phyloP scores from a whole-genome alignment of 768 basidiomycete species.

The Tulasnella sp. region DNA sequence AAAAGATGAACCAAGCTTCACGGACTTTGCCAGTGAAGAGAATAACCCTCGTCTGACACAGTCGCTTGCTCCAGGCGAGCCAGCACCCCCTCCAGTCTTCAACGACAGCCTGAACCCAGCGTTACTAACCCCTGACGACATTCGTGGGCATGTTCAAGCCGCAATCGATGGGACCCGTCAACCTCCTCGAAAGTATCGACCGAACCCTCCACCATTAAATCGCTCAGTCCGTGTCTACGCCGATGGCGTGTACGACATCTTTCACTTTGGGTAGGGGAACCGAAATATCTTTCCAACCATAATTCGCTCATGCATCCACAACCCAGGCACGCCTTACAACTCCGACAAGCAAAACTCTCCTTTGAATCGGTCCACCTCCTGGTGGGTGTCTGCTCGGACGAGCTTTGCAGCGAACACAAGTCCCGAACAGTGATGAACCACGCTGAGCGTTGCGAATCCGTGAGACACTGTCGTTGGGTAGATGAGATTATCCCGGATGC shows the following conservation, averaged over 20 bases:
- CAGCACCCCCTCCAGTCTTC: neutral
- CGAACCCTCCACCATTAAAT: constrained; percentile 72
- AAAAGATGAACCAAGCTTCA: no score
- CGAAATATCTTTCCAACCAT: no score
- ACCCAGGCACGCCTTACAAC: constrained; percentile 85
- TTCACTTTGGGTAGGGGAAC: constrained; percentile 78
- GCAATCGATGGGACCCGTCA: constrained; percentile 66
- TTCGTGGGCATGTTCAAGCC: constrained; percentile 66
- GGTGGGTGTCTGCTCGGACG: constrained; percentile 87
- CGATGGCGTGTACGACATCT: constrained; percentile 98
- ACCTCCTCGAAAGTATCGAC: constrained; percentile 61
- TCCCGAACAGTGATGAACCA: constrained; percentile 83
- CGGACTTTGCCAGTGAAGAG: no score
- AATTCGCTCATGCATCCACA: neutral
- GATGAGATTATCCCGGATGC: constrained; percentile 88
- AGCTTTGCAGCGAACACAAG: constrained; percentile 75
- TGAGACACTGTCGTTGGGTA: constrained; percentile 92
- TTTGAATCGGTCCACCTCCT: constrained; percentile 88
- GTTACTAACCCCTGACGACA: constrained; percentile 64
- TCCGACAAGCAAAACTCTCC: constrained; percentile 92
- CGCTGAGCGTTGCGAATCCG: constrained; percentile 85
- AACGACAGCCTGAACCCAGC: constrained; percentile 47
- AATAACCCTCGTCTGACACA: neutral
- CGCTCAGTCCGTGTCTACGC: constrained; percentile 88
- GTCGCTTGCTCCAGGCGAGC: neutral